Percentiles rank a stretch among this genome's conserved stretches.
Evolutionary conservation across 805 yeast genomes (phyloP).

Genomic region (Wickerhamomyces tratensis): DNA sequence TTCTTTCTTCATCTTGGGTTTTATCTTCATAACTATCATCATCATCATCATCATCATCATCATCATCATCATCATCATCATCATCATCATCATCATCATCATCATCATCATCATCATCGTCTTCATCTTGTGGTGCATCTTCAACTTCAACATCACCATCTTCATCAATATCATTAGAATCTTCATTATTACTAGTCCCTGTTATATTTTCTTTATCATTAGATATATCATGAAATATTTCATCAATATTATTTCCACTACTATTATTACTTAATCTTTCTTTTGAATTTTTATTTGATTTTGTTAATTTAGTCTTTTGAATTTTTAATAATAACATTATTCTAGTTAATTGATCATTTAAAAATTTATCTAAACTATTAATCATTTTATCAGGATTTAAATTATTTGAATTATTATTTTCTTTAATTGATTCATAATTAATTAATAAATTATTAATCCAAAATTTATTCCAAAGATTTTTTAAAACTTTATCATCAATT

Average conservation of each 20-base stretch:
- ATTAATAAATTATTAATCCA: constrained; percentile 32
- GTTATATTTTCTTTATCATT: no score
- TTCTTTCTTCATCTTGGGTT: not conserved
- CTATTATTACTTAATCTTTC: not conserved
- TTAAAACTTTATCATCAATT: constrained; percentile 37
- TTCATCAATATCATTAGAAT: constrained; percentile 1
- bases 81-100: constrained; percentile 1
- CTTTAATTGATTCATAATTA: not conserved
- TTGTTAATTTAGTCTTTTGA: not conserved
- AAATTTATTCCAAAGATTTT: constrained; percentile 32
- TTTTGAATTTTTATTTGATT: constrained; percentile 5
- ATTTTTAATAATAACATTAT: no score
- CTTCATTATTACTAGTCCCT: not conserved
- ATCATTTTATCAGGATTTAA: not conserved
- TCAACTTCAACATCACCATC: constrained; percentile 13
- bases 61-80: not conserved
- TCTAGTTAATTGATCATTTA: not conserved
- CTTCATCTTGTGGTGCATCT: constrained; percentile 8
- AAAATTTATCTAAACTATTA: no score
- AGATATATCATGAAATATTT: no score
- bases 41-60: not conserved
- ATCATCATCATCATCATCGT: constrained; percentile 6
- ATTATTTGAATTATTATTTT: constrained; percentile 1
- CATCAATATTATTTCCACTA: constrained; percentile 7
- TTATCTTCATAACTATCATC: no score